Percentiles rank a stretch among this genome's conserved stretches.
Conservation (phyloP, 371 early-diverging fungal genomes). For the Mucor velutinosus region DNA sequence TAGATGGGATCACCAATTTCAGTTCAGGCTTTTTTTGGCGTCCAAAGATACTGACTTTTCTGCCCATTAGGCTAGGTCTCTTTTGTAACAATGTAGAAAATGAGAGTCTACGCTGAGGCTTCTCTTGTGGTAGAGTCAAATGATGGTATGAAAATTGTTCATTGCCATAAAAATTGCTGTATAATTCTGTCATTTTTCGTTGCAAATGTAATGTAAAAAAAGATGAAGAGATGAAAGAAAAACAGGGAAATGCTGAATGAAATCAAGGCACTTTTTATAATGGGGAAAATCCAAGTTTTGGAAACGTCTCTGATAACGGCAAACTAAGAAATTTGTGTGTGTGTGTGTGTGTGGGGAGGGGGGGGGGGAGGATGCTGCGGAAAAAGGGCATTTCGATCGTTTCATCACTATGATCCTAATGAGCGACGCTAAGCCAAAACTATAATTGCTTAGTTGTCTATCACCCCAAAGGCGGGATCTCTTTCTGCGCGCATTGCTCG, state of each 20-base stretch:
- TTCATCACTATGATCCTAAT: conserved; percentile 13
- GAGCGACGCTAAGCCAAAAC: neutral
- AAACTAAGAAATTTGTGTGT: neutral
- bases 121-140: conserved; percentile 1
- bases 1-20: conserved; percentile 5
- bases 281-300: neutral
- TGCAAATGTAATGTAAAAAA: neutral
- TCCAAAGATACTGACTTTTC: conserved; percentile 12
- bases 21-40: conserved; percentile 8
- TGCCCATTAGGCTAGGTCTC: conserved; percentile 18
- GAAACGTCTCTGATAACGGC: neutral
- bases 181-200: conserved; percentile 23
- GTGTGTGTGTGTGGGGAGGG: too few species aligned
- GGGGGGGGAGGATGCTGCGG: conserved; percentile 8
- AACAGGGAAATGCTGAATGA: neutral
- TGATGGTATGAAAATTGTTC: conserved; percentile 14
- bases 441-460: neutral
- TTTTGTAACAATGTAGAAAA: conserved; percentile 25
- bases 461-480: neutral
- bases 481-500: neutral
- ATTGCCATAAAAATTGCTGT: conserved; percentile 7
- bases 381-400: neutral
- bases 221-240: conserved; percentile 2
- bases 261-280: conserved; percentile 8
- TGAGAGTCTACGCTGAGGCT: conserved; percentile 11